Percentiles rank a stretch among this genome's conserved stretches.
phyloP scores from a whole-genome alignment of 140 eudicot genomes.

The Anethum foeniculum region DNA sequence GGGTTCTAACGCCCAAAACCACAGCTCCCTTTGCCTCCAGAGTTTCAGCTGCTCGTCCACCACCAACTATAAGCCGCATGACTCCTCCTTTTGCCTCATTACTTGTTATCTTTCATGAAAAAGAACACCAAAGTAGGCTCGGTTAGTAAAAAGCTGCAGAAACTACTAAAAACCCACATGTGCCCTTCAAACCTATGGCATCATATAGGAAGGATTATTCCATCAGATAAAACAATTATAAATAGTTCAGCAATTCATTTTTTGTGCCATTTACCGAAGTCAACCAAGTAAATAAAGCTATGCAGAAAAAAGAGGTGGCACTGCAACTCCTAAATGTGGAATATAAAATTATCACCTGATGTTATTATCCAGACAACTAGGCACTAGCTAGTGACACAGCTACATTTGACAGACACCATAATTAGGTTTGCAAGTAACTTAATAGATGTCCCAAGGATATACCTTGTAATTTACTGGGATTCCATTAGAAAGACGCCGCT shows the following conservation, averaged over 20 bases:
- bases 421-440: not conserved
- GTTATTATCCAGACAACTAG: not conserved
- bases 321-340: not conserved
- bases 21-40: conserved; percentile 76
- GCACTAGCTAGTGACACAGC: conserved; percentile 1
- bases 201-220: not conserved
- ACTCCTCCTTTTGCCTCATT: conserved; percentile 88
- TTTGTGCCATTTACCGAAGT: not conserved
- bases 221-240: not conserved
- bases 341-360: not conserved
- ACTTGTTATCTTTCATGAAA: conserved; percentile 46
- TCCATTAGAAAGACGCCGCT: conserved; percentile 87
- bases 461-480: conserved; percentile 96
- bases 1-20: conserved; percentile 91
- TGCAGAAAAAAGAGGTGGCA: not conserved
- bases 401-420: not conserved
- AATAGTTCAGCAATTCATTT: not conserved
- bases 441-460: not conserved
- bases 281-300: not conserved
- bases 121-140: not conserved
- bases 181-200: too few species aligned
- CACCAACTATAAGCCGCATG: conserved; percentile 98
- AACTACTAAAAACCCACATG: not conserved
- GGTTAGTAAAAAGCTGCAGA: not conserved
- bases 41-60: conserved; percentile 94